A percentile compares a stretch with the other conserved stretches of the same genome.
Evolutionary conservation across 306 rosid genomes (phyloP).

Genomic region (Alnus rubra): DNA sequence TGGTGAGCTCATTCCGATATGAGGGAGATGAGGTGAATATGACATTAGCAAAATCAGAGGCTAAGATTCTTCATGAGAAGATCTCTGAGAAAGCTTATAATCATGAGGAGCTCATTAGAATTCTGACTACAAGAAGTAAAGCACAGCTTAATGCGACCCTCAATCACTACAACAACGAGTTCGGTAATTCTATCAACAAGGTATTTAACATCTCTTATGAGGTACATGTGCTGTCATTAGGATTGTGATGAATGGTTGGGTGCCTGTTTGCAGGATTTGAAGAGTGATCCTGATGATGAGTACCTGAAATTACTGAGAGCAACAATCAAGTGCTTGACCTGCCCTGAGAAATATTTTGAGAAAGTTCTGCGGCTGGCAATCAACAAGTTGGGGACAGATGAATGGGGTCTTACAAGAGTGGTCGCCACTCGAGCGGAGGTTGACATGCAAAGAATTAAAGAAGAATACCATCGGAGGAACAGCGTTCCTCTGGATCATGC

Average conservation of each 20-base stretch:
- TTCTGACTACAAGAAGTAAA: slow-evolving; percentile 73
- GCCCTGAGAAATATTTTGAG: slow-evolving; percentile 74
- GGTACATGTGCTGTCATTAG: not conserved
- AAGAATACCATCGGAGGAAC: slow-evolving; percentile 78
- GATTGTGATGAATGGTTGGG: not conserved
- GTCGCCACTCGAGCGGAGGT: slow-evolving; percentile 81
- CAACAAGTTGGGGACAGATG: slow-evolving; percentile 82
- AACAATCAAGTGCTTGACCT: slow-evolving; percentile 61
- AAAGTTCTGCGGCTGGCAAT: slow-evolving; percentile 60
- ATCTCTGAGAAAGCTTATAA: slow-evolving; percentile 57
- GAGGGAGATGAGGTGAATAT: slow-evolving; percentile 82
- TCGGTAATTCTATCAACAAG: slow-evolving; percentile 72
- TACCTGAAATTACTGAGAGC: slow-evolving; percentile 67
- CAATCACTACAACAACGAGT: slow-evolving; percentile 66
- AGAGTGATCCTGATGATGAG: slow-evolving; percentile 59
- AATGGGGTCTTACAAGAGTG: slow-evolving; percentile 79
- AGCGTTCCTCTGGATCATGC: slow-evolving; percentile 67
- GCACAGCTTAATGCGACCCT: slow-evolving; percentile 70
- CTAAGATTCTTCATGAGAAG: slow-evolving; percentile 69
- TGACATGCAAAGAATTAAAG: slow-evolving; percentile 71
- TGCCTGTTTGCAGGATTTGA: slow-evolving; percentile 67
- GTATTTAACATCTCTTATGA: slow-evolving; percentile 37
- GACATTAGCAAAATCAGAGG: slow-evolving; percentile 68
- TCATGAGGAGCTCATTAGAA: slow-evolving; percentile 66
- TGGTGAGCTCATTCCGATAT: slow-evolving; percentile 62